Conservation (phyloP, 257 asterid species). For the Gentiana dahurica region DNA sequence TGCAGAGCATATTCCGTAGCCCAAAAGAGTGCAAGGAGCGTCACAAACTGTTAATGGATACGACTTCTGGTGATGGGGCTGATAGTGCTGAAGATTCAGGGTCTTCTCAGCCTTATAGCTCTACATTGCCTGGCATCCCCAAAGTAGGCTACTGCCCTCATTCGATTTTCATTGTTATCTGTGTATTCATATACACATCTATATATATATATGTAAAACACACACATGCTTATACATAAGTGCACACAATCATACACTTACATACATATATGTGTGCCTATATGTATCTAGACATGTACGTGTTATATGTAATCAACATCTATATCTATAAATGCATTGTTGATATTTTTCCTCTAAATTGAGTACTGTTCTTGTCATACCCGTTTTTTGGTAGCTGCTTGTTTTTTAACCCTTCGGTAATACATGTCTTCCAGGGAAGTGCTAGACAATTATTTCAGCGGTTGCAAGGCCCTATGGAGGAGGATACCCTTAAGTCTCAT, state of each 20-base stretch:
- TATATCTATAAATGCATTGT: too few relatives aligned
- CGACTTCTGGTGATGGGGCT: constrained; percentile 71
- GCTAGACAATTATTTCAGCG: constrained; percentile 95
- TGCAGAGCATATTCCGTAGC: constrained; percentile 75
- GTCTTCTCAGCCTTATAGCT: constrained; percentile 86
- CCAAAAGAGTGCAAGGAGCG: constrained; percentile 97
- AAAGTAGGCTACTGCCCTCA: constrained; percentile 36
- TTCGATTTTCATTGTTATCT: constrained; percentile 1
- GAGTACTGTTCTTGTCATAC: too few relatives aligned
- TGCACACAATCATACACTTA: too few relatives aligned
- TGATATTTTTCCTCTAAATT: too few relatives aligned
- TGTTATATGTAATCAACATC: too few relatives aligned
- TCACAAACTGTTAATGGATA: constrained; percentile 64
- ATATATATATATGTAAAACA: too few relatives aligned
- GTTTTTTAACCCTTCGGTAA: too few relatives aligned
- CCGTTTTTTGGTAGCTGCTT: too few relatives aligned
- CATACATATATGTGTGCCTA: too few relatives aligned
- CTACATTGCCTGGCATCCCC: constrained; percentile 95
- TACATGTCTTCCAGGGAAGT: constrained; percentile 61
- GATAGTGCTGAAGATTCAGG: constrained; percentile 98
- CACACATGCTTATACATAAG: too few relatives aligned
- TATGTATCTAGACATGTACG: too few relatives aligned
- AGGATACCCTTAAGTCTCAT: constrained; percentile 84
- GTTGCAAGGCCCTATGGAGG: constrained; percentile 95
- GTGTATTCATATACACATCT: too few relatives aligned